A percentile compares a stretch with the other conserved stretches of the same genome.
These are phyloP conservation scores for Pontederia crassipes DNA, from an alignment of 176 grass and related monocot species.

Conservation along the genomic window DNA sequence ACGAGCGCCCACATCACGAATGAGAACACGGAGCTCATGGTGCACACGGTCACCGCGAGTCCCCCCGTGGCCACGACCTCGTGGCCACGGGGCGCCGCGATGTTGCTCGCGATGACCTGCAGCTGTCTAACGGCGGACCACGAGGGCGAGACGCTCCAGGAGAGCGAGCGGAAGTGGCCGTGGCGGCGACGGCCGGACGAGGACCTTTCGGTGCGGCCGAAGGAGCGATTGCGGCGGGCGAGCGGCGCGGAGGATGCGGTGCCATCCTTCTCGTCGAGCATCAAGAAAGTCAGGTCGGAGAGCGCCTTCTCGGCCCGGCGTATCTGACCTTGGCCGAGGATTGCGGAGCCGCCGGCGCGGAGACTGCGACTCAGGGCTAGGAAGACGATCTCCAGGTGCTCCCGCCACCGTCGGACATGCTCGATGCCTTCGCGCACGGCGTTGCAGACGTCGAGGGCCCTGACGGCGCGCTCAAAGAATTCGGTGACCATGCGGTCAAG, in stretches of 20 bases:
- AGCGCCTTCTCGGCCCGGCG: conserved; percentile 70
- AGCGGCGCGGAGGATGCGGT: conserved; percentile 27
- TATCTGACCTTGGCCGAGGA: conserved; percentile 50
- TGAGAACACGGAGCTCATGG: conserved; percentile 63
- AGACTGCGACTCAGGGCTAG: conserved; percentile 26
- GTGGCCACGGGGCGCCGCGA: conserved; percentile 49
- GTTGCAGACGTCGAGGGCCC: conserved; percentile 95
- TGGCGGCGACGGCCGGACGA: conserved; percentile 23
- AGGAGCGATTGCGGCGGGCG: conserved; percentile 93
- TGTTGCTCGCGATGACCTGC: conserved; percentile 52
- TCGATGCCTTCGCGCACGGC: conserved; percentile 62
- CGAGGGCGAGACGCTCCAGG: conserved; percentile 85
- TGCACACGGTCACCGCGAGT: conserved; percentile 40
- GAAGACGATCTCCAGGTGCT: conserved; percentile 61
- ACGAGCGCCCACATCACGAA: conserved; percentile 73
- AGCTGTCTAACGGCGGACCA: conserved; percentile 94
- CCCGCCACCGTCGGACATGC: conserved; percentile 72
- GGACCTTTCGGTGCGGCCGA: conserved; percentile 49
- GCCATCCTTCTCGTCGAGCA: conserved; percentile 63
- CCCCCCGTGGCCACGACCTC: conserved; percentile 35
- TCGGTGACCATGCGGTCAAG: conserved; percentile 41
- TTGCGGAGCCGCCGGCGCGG: neutral
- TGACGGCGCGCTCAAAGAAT: conserved; percentile 70
- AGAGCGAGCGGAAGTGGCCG: conserved; percentile 79
- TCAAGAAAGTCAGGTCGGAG: conserved; percentile 60